Conservation (phyloP, 495 filamentous ascomycete species). For the Mytilinidion resinicola region DNA sequence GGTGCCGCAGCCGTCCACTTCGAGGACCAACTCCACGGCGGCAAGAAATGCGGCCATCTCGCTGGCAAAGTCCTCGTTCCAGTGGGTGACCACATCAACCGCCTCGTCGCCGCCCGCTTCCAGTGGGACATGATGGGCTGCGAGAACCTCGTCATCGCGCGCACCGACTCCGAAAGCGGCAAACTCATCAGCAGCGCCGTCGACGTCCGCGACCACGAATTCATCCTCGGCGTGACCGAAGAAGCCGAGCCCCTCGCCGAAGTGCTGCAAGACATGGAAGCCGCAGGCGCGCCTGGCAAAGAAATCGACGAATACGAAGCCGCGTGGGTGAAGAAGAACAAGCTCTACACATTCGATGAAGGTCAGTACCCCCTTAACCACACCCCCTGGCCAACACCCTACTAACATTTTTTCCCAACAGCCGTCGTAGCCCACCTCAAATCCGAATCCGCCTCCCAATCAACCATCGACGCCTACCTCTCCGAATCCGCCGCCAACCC, state of each 20-base stretch:
- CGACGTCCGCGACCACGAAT: conserved; percentile 92
- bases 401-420: conserved; percentile 21
- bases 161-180: conserved; percentile 92
- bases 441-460: conserved; percentile 51
- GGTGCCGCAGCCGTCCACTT: conserved; percentile 95
- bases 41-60: conserved; percentile 97
- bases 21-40: conserved; percentile 94
- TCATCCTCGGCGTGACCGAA: conserved; percentile 77
- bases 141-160: conserved; percentile 89
- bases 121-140: conserved; percentile 98
- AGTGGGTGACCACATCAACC: conserved; percentile 91
- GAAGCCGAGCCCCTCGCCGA: conserved; percentile 76
- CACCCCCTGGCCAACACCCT: too few relatives aligned
- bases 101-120: conserved; percentile 83
- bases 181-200: conserved; percentile 83
- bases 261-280: conserved; percentile 84
- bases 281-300: conserved; percentile 61
- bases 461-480: conserved; percentile 61
- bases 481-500: conserved; percentile 51
- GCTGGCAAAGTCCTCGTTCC: conserved; percentile 96
- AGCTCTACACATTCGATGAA: conserved; percentile 87
- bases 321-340: conserved; percentile 82
- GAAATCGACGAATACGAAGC: conserved; percentile 84
- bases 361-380: conserved; percentile 35
- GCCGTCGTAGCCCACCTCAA: conserved; percentile 70